These are phyloP conservation scores for Oleoguttula mirabilis DNA, from an alignment of 495 filamentous ascomycete genomes.

Conservation along the genomic window DNA sequence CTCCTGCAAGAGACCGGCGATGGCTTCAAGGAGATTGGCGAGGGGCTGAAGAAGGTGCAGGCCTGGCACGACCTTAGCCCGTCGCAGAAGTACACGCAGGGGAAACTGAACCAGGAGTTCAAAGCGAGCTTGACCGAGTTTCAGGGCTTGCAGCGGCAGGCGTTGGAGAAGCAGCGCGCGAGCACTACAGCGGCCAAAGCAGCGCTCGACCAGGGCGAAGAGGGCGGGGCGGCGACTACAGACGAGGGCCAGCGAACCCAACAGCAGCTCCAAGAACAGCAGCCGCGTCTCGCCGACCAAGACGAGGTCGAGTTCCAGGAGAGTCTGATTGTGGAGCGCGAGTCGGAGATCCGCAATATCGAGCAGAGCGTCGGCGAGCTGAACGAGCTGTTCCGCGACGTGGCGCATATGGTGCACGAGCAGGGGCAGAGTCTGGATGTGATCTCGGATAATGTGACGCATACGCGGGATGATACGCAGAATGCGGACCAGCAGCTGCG, in stretches of 20 bases:
- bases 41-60: conserved; percentile 83
- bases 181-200: conserved; percentile 67
- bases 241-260: conserved; percentile 27
- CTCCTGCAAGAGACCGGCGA: conserved; percentile 71
- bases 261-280: conserved; percentile 60
- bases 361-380: conserved; percentile 91
- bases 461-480: conserved; percentile 61
- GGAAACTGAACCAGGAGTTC: conserved; percentile 88
- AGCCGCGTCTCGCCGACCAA: conserved; percentile 73
- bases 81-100: conserved; percentile 83
- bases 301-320: conserved; percentile 98
- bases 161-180: conserved; percentile 83
- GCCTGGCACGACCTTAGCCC: conserved; percentile 88
- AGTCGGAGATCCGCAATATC: conserved; percentile 91
- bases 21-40: conserved; percentile 85
- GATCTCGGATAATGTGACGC: conserved; percentile 76
- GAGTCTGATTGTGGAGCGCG: conserved; percentile 83
- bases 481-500: conserved; percentile 78
- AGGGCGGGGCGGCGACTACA: neutral
- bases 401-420: conserved; percentile 88
- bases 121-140: conserved; percentile 77
- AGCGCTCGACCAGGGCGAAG: conserved; percentile 43
- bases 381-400: conserved; percentile 92
- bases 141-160: conserved; percentile 74
- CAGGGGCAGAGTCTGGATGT: conserved; percentile 85